Evolutionary conservation across 192 early-diverging fungal species (phyloP), one percentile per base, ranked within the genome.

Genomic region (Linnemannia schmuckeri): DNA sequence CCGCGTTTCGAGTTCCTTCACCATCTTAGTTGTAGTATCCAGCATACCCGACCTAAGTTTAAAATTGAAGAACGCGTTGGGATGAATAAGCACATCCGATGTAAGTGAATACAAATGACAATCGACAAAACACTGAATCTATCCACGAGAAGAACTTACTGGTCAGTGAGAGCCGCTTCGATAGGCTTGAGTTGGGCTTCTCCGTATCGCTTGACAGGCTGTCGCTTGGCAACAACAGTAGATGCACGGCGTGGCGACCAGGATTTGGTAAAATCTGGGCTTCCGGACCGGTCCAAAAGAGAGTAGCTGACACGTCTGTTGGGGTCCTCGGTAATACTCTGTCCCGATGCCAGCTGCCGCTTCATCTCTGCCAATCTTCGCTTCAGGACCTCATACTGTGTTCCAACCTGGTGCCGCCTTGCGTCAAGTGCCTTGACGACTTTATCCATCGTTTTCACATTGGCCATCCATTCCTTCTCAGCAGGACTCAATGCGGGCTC

Each of bases 401-500:
- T 52, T 17, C 78, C 75, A 46, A 87, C 80, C 20, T 75, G 77
- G 52, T 81, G 71, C 47, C 72, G 69, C 35, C 79, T 70, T 17
- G 81, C 85, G n/a, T 81, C 49, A 46, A 74, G 81, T 2, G 49
- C 10, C 66, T 87, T 81, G 13, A 81, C 74, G 2, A 49, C 35
- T 49, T 75, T 78, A 33, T 81, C 76, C 40, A 49, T 71, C 68
- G 30, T 87, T 30, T 46, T 75, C 33, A 93, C 74, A 46, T 91
- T 85, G 30, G 80, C 40, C 30, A 88, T 84, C 91, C 91, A 93
- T 44, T 79, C 85, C 72, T 87, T 88, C 83, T 96, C 95, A 35
- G 90, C 88, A 8, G 89, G 75, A 6, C 92, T 92, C 79, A 95
- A 82, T 38, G 90, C 91, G 12, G 93, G 94, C 76, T 95, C 93